phyloP scores from a whole-genome alignment of 169 alveolate genomes.

The Plasmodium cynomolgi region DNA sequence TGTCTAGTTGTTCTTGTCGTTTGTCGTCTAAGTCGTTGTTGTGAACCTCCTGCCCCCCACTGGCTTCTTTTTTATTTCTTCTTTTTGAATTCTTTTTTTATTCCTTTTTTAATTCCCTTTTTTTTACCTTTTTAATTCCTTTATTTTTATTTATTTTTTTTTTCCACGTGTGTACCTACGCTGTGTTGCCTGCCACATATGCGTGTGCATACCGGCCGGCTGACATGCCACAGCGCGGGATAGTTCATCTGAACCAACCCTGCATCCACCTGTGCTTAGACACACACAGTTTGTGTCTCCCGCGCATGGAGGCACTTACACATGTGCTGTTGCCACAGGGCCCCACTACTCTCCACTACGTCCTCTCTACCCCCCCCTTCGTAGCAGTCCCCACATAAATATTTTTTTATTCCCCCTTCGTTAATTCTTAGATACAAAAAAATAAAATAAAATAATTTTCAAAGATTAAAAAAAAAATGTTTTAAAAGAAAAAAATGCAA shows the following conservation, averaged over 20 bases:
- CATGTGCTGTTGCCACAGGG: neutral
- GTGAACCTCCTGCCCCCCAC: neutral
- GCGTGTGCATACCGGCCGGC: neutral
- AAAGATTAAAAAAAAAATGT: constrained; percentile 25
- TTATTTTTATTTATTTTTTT: too few relatives aligned
- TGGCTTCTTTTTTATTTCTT: neutral
- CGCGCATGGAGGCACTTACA: neutral
- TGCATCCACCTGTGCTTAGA: neutral
- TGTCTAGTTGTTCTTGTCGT: too few relatives aligned
- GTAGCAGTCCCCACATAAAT: neutral
- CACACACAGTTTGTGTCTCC: neutral
- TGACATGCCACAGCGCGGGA: neutral
- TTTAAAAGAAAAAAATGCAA: constrained; percentile 4
- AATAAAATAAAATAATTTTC: constrained; percentile 19
- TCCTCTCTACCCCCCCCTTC: neutral
- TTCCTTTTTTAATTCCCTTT: neutral
- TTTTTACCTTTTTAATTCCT: neutral
- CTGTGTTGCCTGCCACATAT: neutral
- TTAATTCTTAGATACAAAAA: constrained; percentile 62
- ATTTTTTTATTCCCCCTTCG: neutral
- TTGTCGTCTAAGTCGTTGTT: too few relatives aligned
- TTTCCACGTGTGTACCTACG: neutral
- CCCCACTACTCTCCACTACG: neutral
- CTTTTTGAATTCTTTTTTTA: neutral
- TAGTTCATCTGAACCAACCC: neutral